Percentiles rank a stretch among this genome's conserved stretches.
These are phyloP conservation scores for Aschersonia sp. DNA, from an alignment of 2,329 filamentous ascomycete genomes.

Conservation along the genomic window DNA sequence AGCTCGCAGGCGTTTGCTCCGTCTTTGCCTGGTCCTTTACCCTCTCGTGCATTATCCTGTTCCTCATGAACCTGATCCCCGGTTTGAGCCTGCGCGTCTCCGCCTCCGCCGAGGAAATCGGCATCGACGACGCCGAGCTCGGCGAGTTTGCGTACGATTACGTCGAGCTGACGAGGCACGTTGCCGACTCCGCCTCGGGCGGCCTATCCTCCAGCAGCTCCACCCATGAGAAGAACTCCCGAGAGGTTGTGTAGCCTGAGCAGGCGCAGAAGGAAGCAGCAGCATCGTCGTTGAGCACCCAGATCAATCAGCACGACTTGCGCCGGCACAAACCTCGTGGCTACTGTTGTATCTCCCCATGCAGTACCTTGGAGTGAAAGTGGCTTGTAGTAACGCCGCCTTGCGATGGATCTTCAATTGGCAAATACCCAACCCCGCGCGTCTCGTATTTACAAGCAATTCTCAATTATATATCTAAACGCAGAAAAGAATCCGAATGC, in stretches of 20 bases:
- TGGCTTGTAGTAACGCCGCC: too few species aligned
- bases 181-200: conserved; percentile 25
- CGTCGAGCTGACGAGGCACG: conserved; percentile 55
- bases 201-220: conserved; percentile 10
- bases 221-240: conserved; percentile 14
- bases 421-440: too few species aligned
- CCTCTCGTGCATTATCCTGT: conserved; percentile 54
- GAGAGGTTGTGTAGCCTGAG: conserved; percentile 1
- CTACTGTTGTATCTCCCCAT: too few species aligned
- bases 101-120: conserved; percentile 53
- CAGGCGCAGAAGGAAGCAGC: not conserved
- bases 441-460: too few species aligned
- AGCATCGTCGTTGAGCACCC: not conserved
- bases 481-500: too few species aligned
- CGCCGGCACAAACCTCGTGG: too few species aligned
- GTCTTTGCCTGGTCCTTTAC: conserved; percentile 52
- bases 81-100: conserved; percentile 54
- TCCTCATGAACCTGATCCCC: conserved; percentile 55
- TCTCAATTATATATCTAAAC: too few species aligned
- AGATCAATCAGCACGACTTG: too few species aligned
- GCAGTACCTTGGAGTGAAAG: too few species aligned
- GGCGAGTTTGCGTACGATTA: conserved; percentile 79
- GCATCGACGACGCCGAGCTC: conserved; percentile 60
- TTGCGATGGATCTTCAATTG: too few species aligned
- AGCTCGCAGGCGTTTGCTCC: conserved; percentile 53